phyloP scores from a whole-genome alignment of 305 asterid genomes.

The Lippia alba region DNA sequence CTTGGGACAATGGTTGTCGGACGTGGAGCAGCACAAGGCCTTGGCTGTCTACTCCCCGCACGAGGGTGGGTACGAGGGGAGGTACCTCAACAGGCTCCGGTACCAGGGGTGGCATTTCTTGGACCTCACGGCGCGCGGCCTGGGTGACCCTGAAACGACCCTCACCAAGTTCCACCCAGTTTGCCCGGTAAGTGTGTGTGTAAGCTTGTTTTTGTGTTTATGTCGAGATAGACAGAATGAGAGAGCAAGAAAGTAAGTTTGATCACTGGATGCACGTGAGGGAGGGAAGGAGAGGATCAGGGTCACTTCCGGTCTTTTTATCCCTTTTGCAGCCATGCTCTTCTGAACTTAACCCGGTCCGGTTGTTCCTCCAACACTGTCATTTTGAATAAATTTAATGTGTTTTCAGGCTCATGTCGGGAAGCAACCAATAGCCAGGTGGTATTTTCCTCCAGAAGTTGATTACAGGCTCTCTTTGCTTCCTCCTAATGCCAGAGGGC shows the following conservation, averaged over 20 bases:
- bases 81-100: conserved; percentile 68
- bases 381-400: not conserved
- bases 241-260: no score
- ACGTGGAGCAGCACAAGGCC: conserved; percentile 88
- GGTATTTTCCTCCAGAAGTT: conserved; percentile 94
- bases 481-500: conserved; percentile 74
- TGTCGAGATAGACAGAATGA: no score
- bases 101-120: conserved; percentile 76
- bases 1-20: conserved; percentile 70
- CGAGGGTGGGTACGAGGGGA: conserved; percentile 89
- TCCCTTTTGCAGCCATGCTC: no score
- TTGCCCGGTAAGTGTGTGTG: conserved; percentile 63
- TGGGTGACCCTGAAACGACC: conserved; percentile 90
- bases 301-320: no score
- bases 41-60: conserved; percentile 84
- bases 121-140: conserved; percentile 82
- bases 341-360: no score
- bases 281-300: no score
- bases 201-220: no score
- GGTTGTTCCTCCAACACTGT: no score
- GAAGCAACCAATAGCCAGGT: conserved; percentile 88
- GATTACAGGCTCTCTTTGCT: conserved; percentile 84
- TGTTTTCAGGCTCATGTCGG: conserved; percentile 76
- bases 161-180: conserved; percentile 87
- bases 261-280: no score